Base-by-base conservation (phyloP, 352 stramenopile species). In the Paralagenidium karlingii region DNA sequence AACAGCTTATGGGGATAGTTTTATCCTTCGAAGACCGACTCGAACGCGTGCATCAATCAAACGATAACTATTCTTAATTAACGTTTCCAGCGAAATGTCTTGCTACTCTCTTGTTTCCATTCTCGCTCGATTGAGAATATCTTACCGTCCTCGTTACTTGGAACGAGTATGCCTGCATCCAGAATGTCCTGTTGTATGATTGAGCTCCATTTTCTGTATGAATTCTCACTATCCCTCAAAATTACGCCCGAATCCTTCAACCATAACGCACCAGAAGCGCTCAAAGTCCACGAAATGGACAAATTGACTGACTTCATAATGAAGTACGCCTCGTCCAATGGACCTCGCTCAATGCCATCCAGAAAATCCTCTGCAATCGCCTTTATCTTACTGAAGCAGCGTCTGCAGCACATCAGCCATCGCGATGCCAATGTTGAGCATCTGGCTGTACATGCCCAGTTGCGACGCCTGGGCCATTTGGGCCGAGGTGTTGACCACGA, bases 361-460 rank as follows among this genome's bases (percentile, higher is more conserved):
- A n/a, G n/a, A n/a, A n/a, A n/a, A n/a, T n/a, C n/a, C n/a, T n/a
- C n/a, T n/a, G n/a, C n/a, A n/a, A n/a, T n/a, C n/a, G n/a, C n/a
- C n/a, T n/a, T n/a, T n/a, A n/a, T n/a, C n/a, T n/a, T n/a, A n/a
- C n/a, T n/a, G n/a, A n/a, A n/a, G n/a, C n/a, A n/a, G n/a, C n/a
- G n/a, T n/a, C n/a, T n/a, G n/a, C n/a, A 86, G 45, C 21, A 86
- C 62, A 46, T 86, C 73, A 20, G 69, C 58, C 21, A 86, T 49
- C 13, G 69, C 73, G 48, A 86, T 77, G 27, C 71, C 41, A n/a
- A 86, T 80, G 51, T 86, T 82, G 49, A 73, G 63, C 58, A 80
- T 71, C 39, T 86, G 73, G 40, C 68, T 74, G 48, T 83, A 81
- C 64, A 82, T 79, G 47, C 73, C 73, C 13, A 83, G 55, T 42